Base-by-base conservation (phyloP, 345 rosid species). In the Passiflora organensis region DNA sequence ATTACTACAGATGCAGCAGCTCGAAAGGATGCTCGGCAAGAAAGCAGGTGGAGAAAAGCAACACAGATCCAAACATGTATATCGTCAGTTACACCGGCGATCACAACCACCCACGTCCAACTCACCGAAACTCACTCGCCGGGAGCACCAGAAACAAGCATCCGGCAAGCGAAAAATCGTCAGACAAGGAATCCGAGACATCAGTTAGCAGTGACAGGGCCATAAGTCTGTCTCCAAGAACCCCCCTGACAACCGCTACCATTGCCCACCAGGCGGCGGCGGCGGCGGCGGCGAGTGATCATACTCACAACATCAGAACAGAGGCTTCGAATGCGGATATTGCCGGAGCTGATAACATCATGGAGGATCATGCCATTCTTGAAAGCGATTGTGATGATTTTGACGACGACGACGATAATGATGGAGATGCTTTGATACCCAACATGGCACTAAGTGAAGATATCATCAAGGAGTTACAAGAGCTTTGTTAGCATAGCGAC, bases 91-190 rank as follows among this genome's bases (percentile, higher is more conserved):
- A 82, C 77, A 76, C 95, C 43, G 96, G 95, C 39, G 98, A 91
- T 21, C 98, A 91, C 69, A 75, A 72, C 39, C 98, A 91, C 60
- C 95, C 98, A 21, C 83, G 71, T 22, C 96, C 98, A 0, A 79
- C 87, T 25, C 95, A 91, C 73, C 83, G 93, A 67, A 88, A 84
- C 72, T 85, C 98, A 18, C 93, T 91, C 20, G 96, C 96, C 20
- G 96, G 98, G 1, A 91, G 85, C 23, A 82, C 91, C 13, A 75
- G 98, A 12, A 79, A 63, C 74, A 87, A 84, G 60, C 28, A 71
- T 25, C 55, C 80, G 44, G 36, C 64, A 48, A 24, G 62, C 25
- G 68, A 51, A 49, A 59, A 65, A 58, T 59, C 74, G 36, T 43
- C 38, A 48, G 28, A 5, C 15, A 66, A 59, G 5, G 53, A 55